Evolutionary conservation across 129 eudicot species (phyloP).

Genomic region (Scalesia atractyloides): DNA sequence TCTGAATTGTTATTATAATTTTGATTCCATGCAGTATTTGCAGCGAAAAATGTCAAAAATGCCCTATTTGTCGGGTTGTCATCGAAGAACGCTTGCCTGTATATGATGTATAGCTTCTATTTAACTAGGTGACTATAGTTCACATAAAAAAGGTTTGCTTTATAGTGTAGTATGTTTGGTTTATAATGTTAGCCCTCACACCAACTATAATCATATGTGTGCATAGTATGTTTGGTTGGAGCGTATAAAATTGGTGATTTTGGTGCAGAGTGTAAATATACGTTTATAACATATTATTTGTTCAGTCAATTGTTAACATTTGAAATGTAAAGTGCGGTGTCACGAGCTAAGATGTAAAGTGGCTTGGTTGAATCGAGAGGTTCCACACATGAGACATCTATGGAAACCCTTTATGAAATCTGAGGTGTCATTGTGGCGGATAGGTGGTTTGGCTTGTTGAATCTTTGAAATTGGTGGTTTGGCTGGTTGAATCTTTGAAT

Average conservation of each 20-base stretch:
- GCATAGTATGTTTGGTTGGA: conserved; percentile 3
- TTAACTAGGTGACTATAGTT: not conserved
- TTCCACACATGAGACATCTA: no score
- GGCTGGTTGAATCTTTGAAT: no score
- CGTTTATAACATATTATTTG: not conserved
- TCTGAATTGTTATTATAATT: not conserved
- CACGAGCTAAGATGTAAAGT: not conserved
- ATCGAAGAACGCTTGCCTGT: conserved; percentile 69
- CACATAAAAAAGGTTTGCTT: not conserved
- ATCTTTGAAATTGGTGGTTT: no score
- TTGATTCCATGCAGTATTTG: conserved; percentile 51
- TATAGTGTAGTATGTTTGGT: not conserved
- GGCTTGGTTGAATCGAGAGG: not conserved
- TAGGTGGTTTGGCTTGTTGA: no score
- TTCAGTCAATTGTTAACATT: not conserved
- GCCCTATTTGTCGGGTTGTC: conserved; percentile 77
- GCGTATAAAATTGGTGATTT: not conserved
- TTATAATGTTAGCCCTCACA: not conserved
- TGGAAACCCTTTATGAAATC: no score
- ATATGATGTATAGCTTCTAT: conserved; percentile 63
- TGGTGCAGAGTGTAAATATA: not conserved
- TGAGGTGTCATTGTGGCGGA: no score
- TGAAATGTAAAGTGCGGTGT: not conserved
- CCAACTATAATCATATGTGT: not conserved
- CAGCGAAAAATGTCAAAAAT: conserved; percentile 74